Percentiles rank a stretch among this genome's conserved stretches.
These are phyloP conservation scores for Tinospora cordifolia DNA, from an alignment of 164 flowering plant genomes.

Conservation along the genomic window DNA sequence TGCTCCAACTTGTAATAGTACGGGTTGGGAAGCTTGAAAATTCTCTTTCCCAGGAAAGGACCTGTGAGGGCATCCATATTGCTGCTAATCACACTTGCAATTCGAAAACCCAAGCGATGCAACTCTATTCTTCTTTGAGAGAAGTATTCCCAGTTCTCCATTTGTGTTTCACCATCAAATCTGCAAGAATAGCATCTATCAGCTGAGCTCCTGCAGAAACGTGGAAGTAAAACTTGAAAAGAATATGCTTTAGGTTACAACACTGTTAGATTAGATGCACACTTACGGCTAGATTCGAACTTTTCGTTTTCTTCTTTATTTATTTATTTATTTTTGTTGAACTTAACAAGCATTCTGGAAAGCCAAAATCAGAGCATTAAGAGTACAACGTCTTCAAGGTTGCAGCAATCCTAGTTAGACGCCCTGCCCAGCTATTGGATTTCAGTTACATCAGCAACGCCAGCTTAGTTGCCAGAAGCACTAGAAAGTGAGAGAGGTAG, in stretches of 20 bases:
- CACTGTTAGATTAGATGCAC: neutral
- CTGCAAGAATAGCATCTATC: slow-evolving; percentile 26
- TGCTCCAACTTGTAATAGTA: slow-evolving; percentile 15
- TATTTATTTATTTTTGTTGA: too few species aligned
- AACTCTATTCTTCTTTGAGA: slow-evolving; percentile 25
- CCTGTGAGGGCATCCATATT: slow-evolving; percentile 48
- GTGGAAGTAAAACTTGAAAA: neutral
- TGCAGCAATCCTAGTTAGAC: too few species aligned
- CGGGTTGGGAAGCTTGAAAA: slow-evolving; percentile 55
- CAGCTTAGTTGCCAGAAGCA: too few species aligned
- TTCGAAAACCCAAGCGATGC: slow-evolving; percentile 36
- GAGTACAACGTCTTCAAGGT: neutral
- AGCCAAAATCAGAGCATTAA: neutral
- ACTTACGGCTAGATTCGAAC: neutral
- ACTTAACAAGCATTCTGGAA: neutral
- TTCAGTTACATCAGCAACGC: too few species aligned
- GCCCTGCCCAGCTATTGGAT: too few species aligned
- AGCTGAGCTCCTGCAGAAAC: neutral
- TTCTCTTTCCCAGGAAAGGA: slow-evolving; percentile 27
- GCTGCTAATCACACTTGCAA: slow-evolving; percentile 49
- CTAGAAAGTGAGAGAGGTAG: too few species aligned
- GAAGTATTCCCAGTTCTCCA: slow-evolving; percentile 38
- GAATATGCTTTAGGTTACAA: neutral
- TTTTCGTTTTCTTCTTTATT: neutral
- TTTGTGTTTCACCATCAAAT: slow-evolving; percentile 33